A percentile compares a stretch with the other conserved stretches of the same genome.
Evolutionary conservation across 2,329 filamentous ascomycete species (phyloP).

Genomic region (Exophiala phaeomuriformis): DNA sequence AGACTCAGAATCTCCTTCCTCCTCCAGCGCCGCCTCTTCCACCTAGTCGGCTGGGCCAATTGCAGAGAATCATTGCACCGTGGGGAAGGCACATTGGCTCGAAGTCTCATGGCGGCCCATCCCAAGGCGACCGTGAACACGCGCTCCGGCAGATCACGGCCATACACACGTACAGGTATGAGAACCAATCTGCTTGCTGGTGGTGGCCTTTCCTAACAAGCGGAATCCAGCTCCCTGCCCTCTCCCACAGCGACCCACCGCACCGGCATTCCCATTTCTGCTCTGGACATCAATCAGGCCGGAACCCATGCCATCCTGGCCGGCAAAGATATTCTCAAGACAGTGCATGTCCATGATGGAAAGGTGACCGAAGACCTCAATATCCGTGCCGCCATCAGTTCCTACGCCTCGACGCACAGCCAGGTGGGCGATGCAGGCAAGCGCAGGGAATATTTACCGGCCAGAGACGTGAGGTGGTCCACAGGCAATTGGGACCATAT

Average conservation of each 20-base stretch:
- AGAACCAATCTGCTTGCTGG: conserved; percentile 31
- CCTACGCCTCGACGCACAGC: conserved; percentile 48
- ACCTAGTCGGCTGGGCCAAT: conserved; percentile 26
- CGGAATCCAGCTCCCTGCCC: conserved; percentile 7
- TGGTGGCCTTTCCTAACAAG: conserved; percentile 34
- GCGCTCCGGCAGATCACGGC: conserved; percentile 16
- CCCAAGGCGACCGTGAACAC: conserved; percentile 18
- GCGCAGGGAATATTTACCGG: conserved; percentile 53
- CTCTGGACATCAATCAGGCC: conserved; percentile 57
- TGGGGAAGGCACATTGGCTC: conserved; percentile 21
- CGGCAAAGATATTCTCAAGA: conserved; percentile 60
- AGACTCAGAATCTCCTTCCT: conserved; percentile 17
- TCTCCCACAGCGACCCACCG: conserved; percentile 52
- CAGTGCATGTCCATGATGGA: conserved; percentile 51
- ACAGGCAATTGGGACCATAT: conserved; percentile 53
- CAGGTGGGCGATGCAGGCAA: conserved; percentile 38
- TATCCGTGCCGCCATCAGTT: conserved; percentile 54
- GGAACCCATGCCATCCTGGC: conserved; percentile 58
- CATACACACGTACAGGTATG: conserved; percentile 21
- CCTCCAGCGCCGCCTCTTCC: conserved; percentile 30
- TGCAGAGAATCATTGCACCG: conserved; percentile 27
- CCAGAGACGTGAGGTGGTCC: conserved; percentile 62
- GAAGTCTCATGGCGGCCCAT: conserved; percentile 19
- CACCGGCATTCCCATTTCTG: conserved; percentile 57
- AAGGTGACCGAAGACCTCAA: conserved; percentile 57